Percentiles rank a stretch among this genome's conserved stretches.
These are phyloP conservation scores for Tylopilus cervinicoccineus DNA, from an alignment of 768 basidiomycete species.

Conservation along the genomic window DNA sequence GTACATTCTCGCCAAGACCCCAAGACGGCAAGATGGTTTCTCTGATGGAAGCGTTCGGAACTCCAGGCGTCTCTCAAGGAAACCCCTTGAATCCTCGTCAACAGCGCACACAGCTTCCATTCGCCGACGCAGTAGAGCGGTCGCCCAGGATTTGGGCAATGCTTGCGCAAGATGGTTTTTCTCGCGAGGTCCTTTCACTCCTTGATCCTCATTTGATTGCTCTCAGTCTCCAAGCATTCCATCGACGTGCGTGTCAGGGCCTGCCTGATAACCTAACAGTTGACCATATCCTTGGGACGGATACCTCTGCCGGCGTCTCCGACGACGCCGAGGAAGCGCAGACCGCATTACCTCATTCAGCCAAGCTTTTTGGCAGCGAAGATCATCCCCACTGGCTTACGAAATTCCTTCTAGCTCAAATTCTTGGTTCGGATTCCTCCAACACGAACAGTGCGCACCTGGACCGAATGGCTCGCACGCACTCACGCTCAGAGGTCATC, in stretches of 20 bases:
- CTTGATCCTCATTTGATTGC: slow-evolving; percentile 64
- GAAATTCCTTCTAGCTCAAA: slow-evolving; percentile 63
- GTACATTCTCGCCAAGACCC: slow-evolving; percentile 53
- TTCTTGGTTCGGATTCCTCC: slow-evolving; percentile 58
- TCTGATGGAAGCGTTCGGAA: slow-evolving; percentile 43
- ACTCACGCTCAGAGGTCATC: slow-evolving; percentile 70
- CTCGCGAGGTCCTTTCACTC: slow-evolving; percentile 57
- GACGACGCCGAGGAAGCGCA: slow-evolving; percentile 2
- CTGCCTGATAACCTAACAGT: slow-evolving; percentile 53
- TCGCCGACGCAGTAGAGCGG: slow-evolving; percentile 21
- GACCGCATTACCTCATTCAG: slow-evolving; percentile 14
- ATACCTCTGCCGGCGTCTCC: slow-evolving; percentile 10
- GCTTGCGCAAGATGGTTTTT: slow-evolving; percentile 63
- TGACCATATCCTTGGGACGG: slow-evolving; percentile 38
- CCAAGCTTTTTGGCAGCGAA: slow-evolving; percentile 61
- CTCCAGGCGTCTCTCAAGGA: slow-evolving; percentile 18
- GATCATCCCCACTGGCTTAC: slow-evolving; percentile 81
- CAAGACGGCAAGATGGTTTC: slow-evolving; percentile 40
- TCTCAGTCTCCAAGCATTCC: slow-evolving; percentile 58
- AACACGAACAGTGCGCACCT: slow-evolving; percentile 23
- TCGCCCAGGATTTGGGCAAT: slow-evolving; percentile 43
- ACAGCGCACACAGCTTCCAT: slow-evolving; percentile 20
- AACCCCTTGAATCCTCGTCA: slow-evolving; percentile 25
- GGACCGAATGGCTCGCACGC: slow-evolving; percentile 52
- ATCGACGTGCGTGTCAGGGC: slow-evolving; percentile 48